Evolutionary conservation across 805 yeast genomes (phyloP).

Genomic region (Lipomyces yamadae): DNA sequence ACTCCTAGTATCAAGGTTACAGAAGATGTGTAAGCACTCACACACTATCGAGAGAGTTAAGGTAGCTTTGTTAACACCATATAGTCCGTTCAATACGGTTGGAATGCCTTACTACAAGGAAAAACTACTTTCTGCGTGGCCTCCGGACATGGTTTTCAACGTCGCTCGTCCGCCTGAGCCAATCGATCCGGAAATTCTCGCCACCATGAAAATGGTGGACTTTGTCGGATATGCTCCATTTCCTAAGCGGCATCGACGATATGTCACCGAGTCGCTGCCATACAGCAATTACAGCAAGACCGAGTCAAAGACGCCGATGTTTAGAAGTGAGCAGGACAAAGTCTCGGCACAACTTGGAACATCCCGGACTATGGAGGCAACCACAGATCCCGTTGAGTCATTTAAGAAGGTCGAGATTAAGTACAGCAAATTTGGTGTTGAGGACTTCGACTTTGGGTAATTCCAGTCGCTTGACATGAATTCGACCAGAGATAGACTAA

Average conservation of each 20-base stretch:
- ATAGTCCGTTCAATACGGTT: conserved; percentile 65
- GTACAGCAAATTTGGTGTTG: conserved; percentile 89
- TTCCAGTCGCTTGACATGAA: not conserved
- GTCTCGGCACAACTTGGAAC: conserved; percentile 18
- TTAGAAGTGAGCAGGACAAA: conserved; percentile 38
- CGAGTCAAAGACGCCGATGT: conserved; percentile 35
- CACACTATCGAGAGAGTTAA: not conserved
- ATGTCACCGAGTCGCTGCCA: conserved; percentile 43
- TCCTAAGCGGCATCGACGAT: conserved; percentile 48
- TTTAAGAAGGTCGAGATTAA: conserved; percentile 75
- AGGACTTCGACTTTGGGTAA: conserved; percentile 82
- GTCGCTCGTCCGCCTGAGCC: conserved; percentile 64
- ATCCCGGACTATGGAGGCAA: conserved; percentile 19
- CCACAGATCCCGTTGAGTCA: conserved; percentile 31
- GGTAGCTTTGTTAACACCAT: not conserved
- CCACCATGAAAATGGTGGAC: conserved; percentile 47
- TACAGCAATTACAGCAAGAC: conserved; percentile 8
- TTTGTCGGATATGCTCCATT: conserved; percentile 56
- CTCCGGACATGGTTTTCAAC: conserved; percentile 63
- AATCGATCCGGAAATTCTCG: conserved; percentile 56
- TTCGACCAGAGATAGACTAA: not conserved
- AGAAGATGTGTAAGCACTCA: conserved; percentile 17
- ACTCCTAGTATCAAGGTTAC: conserved; percentile 16
- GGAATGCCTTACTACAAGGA: conserved; percentile 90
- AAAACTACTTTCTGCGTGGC: conserved; percentile 79